Conservation (phyloP, 805 yeast genomes). For the Candida andamanensis region DNA sequence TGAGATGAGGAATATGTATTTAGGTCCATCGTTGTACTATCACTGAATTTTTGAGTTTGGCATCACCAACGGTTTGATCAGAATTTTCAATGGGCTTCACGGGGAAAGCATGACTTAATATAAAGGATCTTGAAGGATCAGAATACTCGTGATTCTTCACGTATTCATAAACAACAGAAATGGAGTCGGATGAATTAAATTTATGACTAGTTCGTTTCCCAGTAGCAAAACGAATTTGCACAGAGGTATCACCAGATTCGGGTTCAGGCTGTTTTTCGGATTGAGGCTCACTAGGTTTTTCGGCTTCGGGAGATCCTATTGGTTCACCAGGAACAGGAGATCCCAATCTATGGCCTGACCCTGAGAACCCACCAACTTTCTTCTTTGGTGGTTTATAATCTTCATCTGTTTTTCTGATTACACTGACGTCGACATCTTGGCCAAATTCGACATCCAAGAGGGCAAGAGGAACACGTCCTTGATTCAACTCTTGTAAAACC, state of each 20-base stretch:
- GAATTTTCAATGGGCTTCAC: conserved; percentile 62
- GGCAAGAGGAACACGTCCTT: conserved; percentile 87
- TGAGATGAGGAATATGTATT: not conserved
- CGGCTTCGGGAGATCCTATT: conserved; percentile 23
- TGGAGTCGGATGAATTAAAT: conserved; percentile 61
- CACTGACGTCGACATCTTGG: conserved; percentile 89
- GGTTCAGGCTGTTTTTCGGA: conserved; percentile 15
- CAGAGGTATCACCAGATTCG: conserved; percentile 59
- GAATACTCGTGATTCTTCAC: conserved; percentile 46
- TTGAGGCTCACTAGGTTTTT: conserved; percentile 11
- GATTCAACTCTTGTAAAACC: conserved; percentile 72
- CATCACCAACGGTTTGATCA: conserved; percentile 55
- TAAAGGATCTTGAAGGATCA: conserved; percentile 49
- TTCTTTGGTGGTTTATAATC: conserved; percentile 68
- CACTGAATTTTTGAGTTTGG: conserved; percentile 78
- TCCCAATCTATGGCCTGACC: conserved; percentile 82
- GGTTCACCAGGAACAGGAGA: conserved; percentile 80
- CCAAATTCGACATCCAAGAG: conserved; percentile 79
- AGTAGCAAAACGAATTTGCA: conserved; percentile 80
- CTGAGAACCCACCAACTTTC: conserved; percentile 62
- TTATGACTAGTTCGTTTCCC: conserved; percentile 66
- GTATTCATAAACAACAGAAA: conserved; percentile 62
- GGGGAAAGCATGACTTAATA: conserved; percentile 78
- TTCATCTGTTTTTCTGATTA: conserved; percentile 76
- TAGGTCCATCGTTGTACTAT: conserved; percentile 80